Evolutionary conservation across 2,329 filamentous ascomycete species (phyloP), one percentile per base, ranked within the genome.

Genomic region (Aspergillus sp.): DNA sequence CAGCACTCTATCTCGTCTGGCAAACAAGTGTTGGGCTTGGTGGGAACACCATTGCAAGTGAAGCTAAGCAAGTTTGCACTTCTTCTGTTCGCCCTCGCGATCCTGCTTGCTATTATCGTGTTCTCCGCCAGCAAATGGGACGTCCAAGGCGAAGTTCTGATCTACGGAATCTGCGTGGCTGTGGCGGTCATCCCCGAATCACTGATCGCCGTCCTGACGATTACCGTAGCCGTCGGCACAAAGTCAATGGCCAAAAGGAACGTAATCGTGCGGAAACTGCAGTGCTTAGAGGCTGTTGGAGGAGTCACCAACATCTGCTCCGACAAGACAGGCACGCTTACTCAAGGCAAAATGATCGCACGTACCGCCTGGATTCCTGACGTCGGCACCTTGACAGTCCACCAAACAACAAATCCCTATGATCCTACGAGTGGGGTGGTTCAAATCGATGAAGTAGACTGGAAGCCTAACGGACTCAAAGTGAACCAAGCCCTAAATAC

Each of bases 21-120:
- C 54, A 77, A 79, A 59, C 73, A 78, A 49, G 67, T 81, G 10
- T 77, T 82, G 59, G 81, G 80, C 6, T 71, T 74, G 41, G 68
- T 76, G 20, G 90, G 90, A 46, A 95, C 91, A 1, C 91, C 91
- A 0, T 77, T 96, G 43, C 90, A 95, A 73, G 86, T 87, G 59
- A 93, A 89, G 65, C 79, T 96, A 47, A 90, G 88, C 74, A 90
- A 92, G 71, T 86, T 96, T 64, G 90, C 91, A 24, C 84, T 94
- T 41, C 68, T 90, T 3, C 82, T 95, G 2, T 95, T 95, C 65
- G 84, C 79, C 44, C 81, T 90, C 47, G 91, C 83, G 5, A 77
- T 85, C 40, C 60, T 85, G 9, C 74, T 83, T 43, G 82, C 82
- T 10, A 81, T 86, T 59, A 84, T 85, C 59, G 82, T 85, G 19